Evolutionary conservation across 768 basidiomycete genomes (phyloP), one percentile per base, ranked within the genome.

Genomic region (Cystobasidium onofrii): DNA sequence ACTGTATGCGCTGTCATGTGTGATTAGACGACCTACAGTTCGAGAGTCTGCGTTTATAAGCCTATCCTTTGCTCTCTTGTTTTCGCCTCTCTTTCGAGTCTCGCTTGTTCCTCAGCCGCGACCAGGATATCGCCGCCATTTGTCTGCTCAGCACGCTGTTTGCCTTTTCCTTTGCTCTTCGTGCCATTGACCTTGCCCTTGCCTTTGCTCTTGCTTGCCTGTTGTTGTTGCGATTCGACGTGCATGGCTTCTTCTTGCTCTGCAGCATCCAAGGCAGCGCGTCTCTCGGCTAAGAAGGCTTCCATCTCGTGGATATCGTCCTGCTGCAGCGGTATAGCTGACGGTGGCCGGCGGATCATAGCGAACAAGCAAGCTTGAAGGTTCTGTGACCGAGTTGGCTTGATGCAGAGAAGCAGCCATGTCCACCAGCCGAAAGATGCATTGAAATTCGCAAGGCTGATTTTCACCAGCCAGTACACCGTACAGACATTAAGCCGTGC

Each of bases 301-400:
- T 67, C 65, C 43, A 67, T 43, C 43, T 67, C 65, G 46, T 67
- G 29, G 12, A 54, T 27, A 44, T 67, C 65, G 25, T 43, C 25
- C 27, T 67, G 65, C 44, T 39, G 65, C n/a, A 67, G 44, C 27
- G 65, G 65, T 18, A 67, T 67, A 15, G 39, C 41, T 13, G 65
- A 50, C 41, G 65, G 65, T 31, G 65, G 44, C 13, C 65, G 65
- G 12, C 65, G 65, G 6, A 67, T 67, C 65, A 67, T 67, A n/a
- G n/a, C n/a, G n/a, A n/a, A n/a, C n/a, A n/a, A n/a, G n/a, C n/a
- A n/a, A n/a, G n/a, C n/a, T n/a, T n/a, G n/a, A n/a, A n/a, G n/a
- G 9, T 23, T 39, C 1, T 12, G 3, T 31, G 27, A 29, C 13
- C 43, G 33, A 64, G 25, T 64, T 43, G 41, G 29, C 29, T 9